Evolutionary conservation across 73 alveolate species (phyloP).

Genomic region (Effrenium voratum): DNA sequence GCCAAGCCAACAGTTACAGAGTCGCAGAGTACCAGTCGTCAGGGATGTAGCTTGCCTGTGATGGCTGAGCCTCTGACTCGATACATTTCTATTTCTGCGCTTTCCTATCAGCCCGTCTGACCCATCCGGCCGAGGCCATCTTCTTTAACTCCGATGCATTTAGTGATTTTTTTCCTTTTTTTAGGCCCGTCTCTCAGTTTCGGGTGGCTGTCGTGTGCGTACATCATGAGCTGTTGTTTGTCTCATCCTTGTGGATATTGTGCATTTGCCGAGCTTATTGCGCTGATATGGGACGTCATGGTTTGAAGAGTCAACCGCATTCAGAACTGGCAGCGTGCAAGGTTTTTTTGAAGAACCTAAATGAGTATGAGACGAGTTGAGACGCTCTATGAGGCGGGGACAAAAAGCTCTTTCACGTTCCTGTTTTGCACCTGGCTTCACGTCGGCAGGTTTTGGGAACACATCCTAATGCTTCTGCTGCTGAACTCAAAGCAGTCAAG

Average conservation of each 20-base stretch:
- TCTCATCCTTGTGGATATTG: no score
- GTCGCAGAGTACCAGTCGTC: background rate
- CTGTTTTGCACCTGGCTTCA: background rate
- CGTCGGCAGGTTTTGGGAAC: conserved; percentile 35
- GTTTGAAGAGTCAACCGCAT: no score
- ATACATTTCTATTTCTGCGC: background rate
- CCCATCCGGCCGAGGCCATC: conserved; percentile 67
- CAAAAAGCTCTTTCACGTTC: background rate
- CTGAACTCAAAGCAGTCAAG: conserved; percentile 25
- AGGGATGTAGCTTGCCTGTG: background rate
- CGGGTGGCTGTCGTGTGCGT: background rate
- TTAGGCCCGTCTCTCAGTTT: conserved; percentile 56
- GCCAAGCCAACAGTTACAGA: no score
- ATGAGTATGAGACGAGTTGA: conserved; percentile 63
- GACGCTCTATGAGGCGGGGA: conserved; percentile 59
- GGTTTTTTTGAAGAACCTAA: conserved; percentile 87
- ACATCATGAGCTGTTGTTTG: no score
- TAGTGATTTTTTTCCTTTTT: conserved; percentile 88
- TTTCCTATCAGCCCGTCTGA: no score
- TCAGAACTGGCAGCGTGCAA: no score
- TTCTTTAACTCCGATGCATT: conserved; percentile 76
- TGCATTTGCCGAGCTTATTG: no score
- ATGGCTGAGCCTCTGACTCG: background rate
- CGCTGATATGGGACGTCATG: no score
- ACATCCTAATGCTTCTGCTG: conserved; percentile 14